Evolutionary conservation across 2,329 filamentous ascomycete species (phyloP), one percentile per base, ranked within the genome.

Genomic region (Aureobasidium sp.): DNA sequence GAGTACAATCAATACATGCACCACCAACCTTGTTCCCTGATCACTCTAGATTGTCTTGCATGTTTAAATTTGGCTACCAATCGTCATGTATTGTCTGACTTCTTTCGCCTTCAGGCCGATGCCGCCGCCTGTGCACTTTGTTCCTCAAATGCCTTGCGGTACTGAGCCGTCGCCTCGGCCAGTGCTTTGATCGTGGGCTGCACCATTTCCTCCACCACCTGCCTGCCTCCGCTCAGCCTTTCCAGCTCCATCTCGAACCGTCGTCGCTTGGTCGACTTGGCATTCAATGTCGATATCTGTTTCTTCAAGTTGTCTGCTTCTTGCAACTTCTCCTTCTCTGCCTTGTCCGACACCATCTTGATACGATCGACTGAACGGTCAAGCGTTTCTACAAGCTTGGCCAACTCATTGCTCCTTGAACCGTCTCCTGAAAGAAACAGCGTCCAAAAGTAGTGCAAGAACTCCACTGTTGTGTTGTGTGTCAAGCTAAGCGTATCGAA

Each of bases 361-460:
- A 97, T 91, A 22, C 93, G 82, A 56, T 85, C 80, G 53, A 84
- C 75, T 0, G 89, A 91, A 55, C 85, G 81, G 56, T 81, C 80
- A 12, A 98, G 76, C 8, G 90, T 91, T 66, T 95, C 88, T 6
- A 86, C 83, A 41, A 96, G 78, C 57, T 87, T 89, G 6, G 84
- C 82, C 12, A 96, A 77, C 69, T 98, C 91, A 37, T 78, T 77
- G 0, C 88, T 88, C 29, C 88, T 84, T 3, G 62, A 60, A 56
- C 88, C 84, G 64, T 96, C 88, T 12, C 90, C 91, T 0, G 90
- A 96, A 22, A 95, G 77, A 64, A 95, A 98, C 0, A 90, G 83
- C 29, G 81, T 79, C 91, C 91, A 98, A 73, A 98, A 98, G 68
- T 97, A 94, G 62, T 91, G 88, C n/a, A 98, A 74, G 63, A 97